phyloP scores from a whole-genome alignment of 78 protist species.

The Pigoraptor vietnamica region DNA sequence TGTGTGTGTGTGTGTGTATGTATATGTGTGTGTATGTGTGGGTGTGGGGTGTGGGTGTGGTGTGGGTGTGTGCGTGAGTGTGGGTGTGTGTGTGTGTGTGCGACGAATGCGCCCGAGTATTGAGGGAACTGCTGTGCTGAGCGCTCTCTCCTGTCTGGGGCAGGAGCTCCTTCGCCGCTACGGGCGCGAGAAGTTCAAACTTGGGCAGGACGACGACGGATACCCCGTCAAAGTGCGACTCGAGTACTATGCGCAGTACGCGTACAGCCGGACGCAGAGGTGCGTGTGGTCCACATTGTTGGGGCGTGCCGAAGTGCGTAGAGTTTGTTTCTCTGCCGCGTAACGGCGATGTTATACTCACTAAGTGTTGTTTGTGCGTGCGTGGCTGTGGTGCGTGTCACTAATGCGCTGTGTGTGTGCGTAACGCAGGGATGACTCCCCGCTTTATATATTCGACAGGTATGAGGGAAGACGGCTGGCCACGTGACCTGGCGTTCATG shows the following conservation, averaged over 20 bases:
- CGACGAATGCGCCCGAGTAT: background rate
- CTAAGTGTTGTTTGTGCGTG: background rate
- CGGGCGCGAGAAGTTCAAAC: background rate
- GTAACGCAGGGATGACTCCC: slow-evolving; percentile 33
- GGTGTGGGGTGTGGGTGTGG: background rate
- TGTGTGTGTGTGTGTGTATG: background rate
- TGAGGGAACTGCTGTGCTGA: background rate
- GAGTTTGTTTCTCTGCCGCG: background rate
- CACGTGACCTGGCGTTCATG: too few relatives aligned
- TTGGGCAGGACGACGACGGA: background rate
- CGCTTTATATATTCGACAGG: slow-evolving; percentile 58
- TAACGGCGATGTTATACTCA: background rate
- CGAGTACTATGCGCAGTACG: background rate
- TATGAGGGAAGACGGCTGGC: too few relatives aligned
- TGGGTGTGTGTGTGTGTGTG: background rate
- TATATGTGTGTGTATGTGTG: background rate
- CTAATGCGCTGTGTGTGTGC: background rate
- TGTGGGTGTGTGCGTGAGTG: background rate
- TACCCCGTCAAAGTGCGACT: background rate
- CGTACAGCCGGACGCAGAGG: background rate
- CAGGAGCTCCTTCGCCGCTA: background rate
- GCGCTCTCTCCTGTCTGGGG: background rate
- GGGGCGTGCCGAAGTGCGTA: too few relatives aligned
- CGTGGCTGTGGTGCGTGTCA: too few relatives aligned
- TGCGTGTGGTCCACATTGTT: background rate